These are phyloP conservation scores for Schrenkiella parvula DNA, from an alignment of 345 rosid species.

Conservation along the genomic window DNA sequence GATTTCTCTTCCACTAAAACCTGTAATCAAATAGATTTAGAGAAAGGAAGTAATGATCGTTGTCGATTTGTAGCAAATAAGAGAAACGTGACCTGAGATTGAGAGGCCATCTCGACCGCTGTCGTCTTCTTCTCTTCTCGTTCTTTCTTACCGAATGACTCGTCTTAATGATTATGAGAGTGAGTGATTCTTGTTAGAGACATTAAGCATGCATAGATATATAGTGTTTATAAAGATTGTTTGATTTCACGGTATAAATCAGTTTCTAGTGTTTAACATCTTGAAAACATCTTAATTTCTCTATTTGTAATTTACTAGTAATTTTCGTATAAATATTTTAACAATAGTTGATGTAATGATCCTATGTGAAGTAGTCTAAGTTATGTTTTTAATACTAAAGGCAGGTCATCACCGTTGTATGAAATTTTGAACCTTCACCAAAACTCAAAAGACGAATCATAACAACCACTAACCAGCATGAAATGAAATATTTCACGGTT, in stretches of 20 bases:
- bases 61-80: neutral
- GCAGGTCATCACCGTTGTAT: no score
- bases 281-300: no score
- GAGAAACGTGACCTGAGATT: neutral
- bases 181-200: neutral
- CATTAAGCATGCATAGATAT: neutral
- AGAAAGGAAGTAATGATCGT: neutral
- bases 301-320: no score
- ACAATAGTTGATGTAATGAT: no score
- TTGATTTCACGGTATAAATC: neutral
- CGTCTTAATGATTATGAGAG: neutral
- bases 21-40: constrained; percentile 30
- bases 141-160: neutral
- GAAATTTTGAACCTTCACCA: no score
- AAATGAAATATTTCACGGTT: no score
- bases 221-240: neutral
- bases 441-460: no score
- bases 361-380: no score
- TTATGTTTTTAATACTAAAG: no score
- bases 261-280: neutral
- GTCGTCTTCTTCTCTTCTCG: neutral
- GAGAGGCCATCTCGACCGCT: constrained; percentile 9
- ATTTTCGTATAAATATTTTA: no score
- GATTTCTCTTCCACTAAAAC: constrained; percentile 57
- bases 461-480: no score